Percentiles rank a stretch among this genome's conserved stretches.
Evolutionary conservation across 345 rosid genomes (phyloP).

Genomic region (Turritis glabra): DNA sequence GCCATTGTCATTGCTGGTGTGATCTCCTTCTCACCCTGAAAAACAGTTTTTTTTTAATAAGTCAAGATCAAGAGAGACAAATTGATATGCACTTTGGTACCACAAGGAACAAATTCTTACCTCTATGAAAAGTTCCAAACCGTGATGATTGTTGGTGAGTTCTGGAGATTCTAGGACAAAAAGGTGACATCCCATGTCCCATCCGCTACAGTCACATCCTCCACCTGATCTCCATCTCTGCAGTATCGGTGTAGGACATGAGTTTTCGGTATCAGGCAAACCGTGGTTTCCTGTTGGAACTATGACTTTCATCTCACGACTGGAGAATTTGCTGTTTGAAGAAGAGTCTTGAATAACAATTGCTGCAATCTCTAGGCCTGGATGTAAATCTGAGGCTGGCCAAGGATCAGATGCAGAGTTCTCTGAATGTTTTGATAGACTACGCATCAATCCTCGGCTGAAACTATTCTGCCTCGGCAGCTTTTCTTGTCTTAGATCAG

Average conservation of each 20-base stretch:
- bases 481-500: conserved; percentile 41
- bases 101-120: conserved; percentile 40
- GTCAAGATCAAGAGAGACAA: not conserved
- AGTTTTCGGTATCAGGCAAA: conserved; percentile 56
- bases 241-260: conserved; percentile 72
- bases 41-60: not conserved
- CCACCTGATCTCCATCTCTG: conserved; percentile 92
- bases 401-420: conserved; percentile 44
- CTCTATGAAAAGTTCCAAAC: conserved; percentile 69
- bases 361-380: conserved; percentile 80
- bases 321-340: conserved; percentile 34
- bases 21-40: conserved; percentile 67
- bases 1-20: conserved; percentile 48
- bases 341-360: conserved; percentile 62
- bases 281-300: conserved; percentile 86
- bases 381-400: conserved; percentile 47
- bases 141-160: conserved; percentile 47
- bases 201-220: conserved; percentile 98
- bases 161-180: conserved; percentile 59
- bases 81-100: not conserved
- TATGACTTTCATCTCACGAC: conserved; percentile 56
- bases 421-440: conserved; percentile 42
- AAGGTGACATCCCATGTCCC: conserved; percentile 98
- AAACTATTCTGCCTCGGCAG: conserved; percentile 35
- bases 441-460: conserved; percentile 26